phyloP scores from a whole-genome alignment of 139 green algal genomes.

The Desmodesmus armatus region DNA sequence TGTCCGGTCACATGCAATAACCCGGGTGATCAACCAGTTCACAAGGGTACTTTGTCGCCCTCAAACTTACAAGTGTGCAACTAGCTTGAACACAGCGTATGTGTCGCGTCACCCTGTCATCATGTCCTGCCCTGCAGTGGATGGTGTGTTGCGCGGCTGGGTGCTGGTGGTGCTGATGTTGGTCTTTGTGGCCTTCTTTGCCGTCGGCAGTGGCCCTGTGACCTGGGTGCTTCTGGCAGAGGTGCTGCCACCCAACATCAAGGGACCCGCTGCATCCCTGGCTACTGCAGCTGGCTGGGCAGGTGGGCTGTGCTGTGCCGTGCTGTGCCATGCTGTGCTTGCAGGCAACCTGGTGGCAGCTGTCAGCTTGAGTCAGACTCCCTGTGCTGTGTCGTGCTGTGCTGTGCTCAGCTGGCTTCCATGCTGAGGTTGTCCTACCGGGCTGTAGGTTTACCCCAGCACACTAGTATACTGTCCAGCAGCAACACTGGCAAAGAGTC shows the following conservation, averaged over 20 bases:
- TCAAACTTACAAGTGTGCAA: too few relatives aligned
- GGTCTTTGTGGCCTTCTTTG: conserved; percentile 40
- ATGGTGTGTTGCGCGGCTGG: not conserved
- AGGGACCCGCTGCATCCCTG: conserved; percentile 62
- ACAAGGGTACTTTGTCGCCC: too few relatives aligned
- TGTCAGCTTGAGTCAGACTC: not conserved
- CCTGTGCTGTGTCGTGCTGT: not conserved
- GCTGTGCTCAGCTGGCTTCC: not conserved
- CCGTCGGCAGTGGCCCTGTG: conserved; percentile 73
- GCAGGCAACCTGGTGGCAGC: too few relatives aligned
- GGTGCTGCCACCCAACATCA: conserved; percentile 78
- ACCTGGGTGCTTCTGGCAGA: conserved; percentile 84
- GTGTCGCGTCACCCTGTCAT: too few relatives aligned
- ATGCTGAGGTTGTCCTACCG: not conserved
- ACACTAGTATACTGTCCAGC: not conserved
- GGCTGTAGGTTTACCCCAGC: too few relatives aligned
- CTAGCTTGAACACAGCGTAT: too few relatives aligned
- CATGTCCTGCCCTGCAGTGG: too few relatives aligned
- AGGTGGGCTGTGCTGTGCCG: conserved; percentile 4
- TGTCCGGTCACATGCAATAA: too few relatives aligned
- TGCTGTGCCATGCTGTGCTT: too few relatives aligned
- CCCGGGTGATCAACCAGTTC: too few relatives aligned
- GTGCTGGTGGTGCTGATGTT: conserved; percentile 28
- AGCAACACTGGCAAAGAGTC: not conserved
- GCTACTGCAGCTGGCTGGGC: conserved; percentile 70